These are phyloP conservation scores for Arthroderma sp. DNA, from an alignment of 2,329 filamentous ascomycete genomes.

Conservation along the genomic window DNA sequence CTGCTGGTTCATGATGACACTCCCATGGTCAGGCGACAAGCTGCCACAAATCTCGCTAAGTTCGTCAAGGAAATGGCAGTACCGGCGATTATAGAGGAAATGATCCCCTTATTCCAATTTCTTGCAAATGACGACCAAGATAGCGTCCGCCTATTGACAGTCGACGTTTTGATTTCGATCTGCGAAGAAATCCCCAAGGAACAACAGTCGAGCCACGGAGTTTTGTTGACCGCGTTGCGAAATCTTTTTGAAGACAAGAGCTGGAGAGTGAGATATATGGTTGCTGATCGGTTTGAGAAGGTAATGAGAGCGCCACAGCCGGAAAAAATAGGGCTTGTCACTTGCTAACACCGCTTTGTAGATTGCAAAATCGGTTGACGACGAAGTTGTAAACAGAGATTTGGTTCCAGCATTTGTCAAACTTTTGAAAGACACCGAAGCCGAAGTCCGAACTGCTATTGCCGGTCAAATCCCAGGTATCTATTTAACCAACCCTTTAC, in stretches of 20 bases:
- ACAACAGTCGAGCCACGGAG: slow-evolving; percentile 90
- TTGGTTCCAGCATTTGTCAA: slow-evolving; percentile 95
- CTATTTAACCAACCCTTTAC: slow-evolving; percentile 5
- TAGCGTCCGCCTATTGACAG: slow-evolving; percentile 86
- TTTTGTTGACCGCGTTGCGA: slow-evolving; percentile 77
- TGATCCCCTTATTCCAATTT: slow-evolving; percentile 98
- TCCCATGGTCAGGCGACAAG: slow-evolving; percentile 94
- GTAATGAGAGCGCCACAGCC: slow-evolving; percentile 30
- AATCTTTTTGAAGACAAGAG: slow-evolving; percentile 98
- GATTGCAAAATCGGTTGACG: slow-evolving; percentile 97
- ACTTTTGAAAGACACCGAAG: slow-evolving; percentile 92
- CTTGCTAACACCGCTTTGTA: slow-evolving; percentile 24
- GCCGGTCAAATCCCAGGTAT: slow-evolving; percentile 85
- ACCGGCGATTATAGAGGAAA: slow-evolving; percentile 85
- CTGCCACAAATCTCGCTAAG: slow-evolving; percentile 89
- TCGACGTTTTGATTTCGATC: slow-evolving; percentile 91
- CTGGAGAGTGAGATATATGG: slow-evolving; percentile 98
- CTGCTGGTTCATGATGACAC: slow-evolving; percentile 95
- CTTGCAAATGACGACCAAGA: slow-evolving; percentile 94
- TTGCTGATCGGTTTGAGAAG: slow-evolving; percentile 97
- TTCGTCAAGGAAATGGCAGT: slow-evolving; percentile 96
- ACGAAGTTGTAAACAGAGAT: slow-evolving; percentile 87
- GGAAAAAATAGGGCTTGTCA: background rate
- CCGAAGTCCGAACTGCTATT: slow-evolving; percentile 92
- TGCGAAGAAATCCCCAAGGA: slow-evolving; percentile 96